Conservation (phyloP, 2,329 filamentous ascomycete genomes). For the Podosphaera xanthii region DNA sequence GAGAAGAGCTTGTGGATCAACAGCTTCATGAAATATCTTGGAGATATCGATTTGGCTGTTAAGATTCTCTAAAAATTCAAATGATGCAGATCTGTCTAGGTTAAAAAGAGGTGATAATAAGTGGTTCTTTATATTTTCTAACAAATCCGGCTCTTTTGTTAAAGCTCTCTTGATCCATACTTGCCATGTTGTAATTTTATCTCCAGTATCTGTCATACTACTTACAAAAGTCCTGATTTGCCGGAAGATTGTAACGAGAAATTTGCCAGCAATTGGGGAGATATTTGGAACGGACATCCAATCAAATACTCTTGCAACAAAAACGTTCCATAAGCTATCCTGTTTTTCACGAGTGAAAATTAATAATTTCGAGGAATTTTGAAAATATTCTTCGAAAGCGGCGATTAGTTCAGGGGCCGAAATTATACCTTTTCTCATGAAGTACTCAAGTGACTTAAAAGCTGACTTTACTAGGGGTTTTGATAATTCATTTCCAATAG, state of each 20-base stretch:
- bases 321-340: conserved; percentile 24
- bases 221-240: conserved; percentile 16
- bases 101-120: conserved; percentile 40
- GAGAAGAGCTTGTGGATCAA: conserved; percentile 32
- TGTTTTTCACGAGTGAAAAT: not conserved
- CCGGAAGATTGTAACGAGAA: conserved; percentile 33
- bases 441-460: conserved; percentile 41
- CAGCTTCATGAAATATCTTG: conserved; percentile 22
- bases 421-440: conserved; percentile 37
- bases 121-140: conserved; percentile 42
- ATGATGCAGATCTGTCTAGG: conserved; percentile 27
- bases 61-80: conserved; percentile 34
- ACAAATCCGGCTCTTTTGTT: conserved; percentile 23
- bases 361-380: not conserved
- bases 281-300: conserved; percentile 35
- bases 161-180: conserved; percentile 31
- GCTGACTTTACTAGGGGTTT: conserved; percentile 46
- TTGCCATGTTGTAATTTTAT: conserved; percentile 24
- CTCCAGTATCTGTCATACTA: conserved; percentile 17
- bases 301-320: conserved; percentile 25
- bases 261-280: conserved; percentile 35
- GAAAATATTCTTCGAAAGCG: conserved; percentile 3
- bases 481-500: conserved; percentile 35
- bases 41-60: conserved; percentile 27
- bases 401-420: conserved; percentile 13